phyloP scores from a whole-genome alignment of 2,329 filamentous ascomycete genomes.

The Monilinia vaccinii-corymbosi region DNA sequence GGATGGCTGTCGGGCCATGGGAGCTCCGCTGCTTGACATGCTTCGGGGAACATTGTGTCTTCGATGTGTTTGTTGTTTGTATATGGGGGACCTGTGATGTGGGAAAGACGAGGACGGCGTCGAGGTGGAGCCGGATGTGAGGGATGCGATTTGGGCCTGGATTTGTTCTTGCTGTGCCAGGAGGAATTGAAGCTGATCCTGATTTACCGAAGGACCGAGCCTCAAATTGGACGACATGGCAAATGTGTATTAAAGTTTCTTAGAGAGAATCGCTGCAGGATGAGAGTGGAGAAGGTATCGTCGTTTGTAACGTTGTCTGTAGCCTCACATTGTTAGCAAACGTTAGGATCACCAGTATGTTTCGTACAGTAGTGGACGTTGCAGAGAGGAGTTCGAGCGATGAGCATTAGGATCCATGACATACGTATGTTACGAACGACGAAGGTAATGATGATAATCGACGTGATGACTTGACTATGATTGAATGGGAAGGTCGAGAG shows the following conservation, averaged over 20 bases:
- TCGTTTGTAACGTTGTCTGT: conserved; percentile 14
- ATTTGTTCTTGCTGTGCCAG: conserved; percentile 22
- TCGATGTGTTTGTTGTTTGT: conserved; percentile 22
- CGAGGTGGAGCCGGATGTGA: conserved; percentile 9
- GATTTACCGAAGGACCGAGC: conserved; percentile 17
- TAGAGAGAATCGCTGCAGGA: conserved; percentile 3
- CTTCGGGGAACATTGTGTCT: conserved; percentile 25
- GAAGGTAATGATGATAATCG: conserved; percentile 13
- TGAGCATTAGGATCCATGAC: conserved; percentile 5
- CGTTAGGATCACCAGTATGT: conserved; percentile 1
- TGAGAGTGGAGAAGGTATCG: conserved; percentile 11
- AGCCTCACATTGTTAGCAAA: conserved; percentile 17
- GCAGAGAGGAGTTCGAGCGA: background rate
- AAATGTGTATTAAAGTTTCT: conserved; percentile 11
- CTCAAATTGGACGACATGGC: conserved; percentile 20
- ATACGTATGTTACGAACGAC: conserved; percentile 9
- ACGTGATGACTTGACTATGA: conserved; percentile 11
- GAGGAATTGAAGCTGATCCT: conserved; percentile 19
- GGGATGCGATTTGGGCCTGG: conserved; percentile 22
- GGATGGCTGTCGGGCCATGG: conserved; percentile 23
- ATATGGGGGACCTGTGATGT: conserved; percentile 22
- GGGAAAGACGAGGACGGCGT: conserved; percentile 13
- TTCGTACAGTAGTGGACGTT: background rate
- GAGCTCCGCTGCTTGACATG: conserved; percentile 24
- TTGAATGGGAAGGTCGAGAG: conserved; percentile 15